Base-by-base conservation (phyloP, 306 rosid species). In the Leucaena leucocephala region DNA sequence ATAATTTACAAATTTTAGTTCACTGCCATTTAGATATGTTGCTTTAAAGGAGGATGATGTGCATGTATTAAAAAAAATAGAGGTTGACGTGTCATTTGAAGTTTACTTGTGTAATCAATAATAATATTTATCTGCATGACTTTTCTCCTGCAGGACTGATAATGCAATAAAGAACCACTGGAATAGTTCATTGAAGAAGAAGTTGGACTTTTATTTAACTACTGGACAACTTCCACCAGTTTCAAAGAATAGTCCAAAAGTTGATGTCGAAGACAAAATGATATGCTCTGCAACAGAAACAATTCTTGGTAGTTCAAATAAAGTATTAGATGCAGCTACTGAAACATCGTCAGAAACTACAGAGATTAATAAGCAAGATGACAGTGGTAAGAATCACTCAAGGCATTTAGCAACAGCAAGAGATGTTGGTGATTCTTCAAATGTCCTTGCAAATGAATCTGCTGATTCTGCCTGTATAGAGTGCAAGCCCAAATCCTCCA, bases 101-200 rank as follows among this genome's bases (percentile, higher is more conserved):
- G 22, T 2, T 65, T 65, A 65, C 11, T 65, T 38, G 5, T 14
- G 61, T 38, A 49, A 39, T 36, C 22, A 65, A 16, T 36, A 35
- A 13, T 13, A 7, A 36, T 65, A 3, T 38, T 6, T 16, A 40
- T 75, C 40, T 69, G 39, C 10, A 0, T 75, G 58, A 79, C 44
- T 74, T 85, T 61, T 33, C 67, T 61, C 40, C 48, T 83, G 86
- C 91, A 92, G 98, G 88, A 95, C 98, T 65, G 98, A 95, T 74
- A 95, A 95, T 82, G 97, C 97, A 33, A 95, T 95, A 84, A 95
- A 95, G 88, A 95, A 95, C 75, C 98, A 95, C 81, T 95, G 98
- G 98, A 95, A 95, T 87, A 95, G 98, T 85, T 95, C 98, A 81
- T 85, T 95, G 83, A 95, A 95, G 90, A 95, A 95, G 77, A 95